Base-by-base conservation (phyloP, 768 basidiomycete species). In the Auricularia sp. region DNA sequence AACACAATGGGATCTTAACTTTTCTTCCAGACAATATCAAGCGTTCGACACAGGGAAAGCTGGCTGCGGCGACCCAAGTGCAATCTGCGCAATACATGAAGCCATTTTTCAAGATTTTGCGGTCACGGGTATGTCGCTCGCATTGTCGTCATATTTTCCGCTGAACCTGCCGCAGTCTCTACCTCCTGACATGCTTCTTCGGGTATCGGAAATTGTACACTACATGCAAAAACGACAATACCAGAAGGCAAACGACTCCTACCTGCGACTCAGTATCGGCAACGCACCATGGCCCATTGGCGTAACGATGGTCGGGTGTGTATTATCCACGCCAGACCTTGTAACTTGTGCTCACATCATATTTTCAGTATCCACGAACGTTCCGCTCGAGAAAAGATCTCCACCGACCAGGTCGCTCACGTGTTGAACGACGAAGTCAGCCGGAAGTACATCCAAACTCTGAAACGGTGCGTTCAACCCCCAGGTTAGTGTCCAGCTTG, bases 201-300 rank as follows among this genome's bases (percentile, higher is more conserved):
- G 89, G 54, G 89, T 94, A 66, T 88, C 93, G 14, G 95, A 99
- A 75, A 95, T 99, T 63, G 90, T 98, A 6, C 90, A 98, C 72
- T 78, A 94, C 76, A 96, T 97, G 94, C 97, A 99, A 74, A 89
- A 85, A 68, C 88, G 97, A 35, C 87, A 95, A 74, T 99, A 99
- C 70, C 94, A 98, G 74, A 84, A 81, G 64, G 96, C 97, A 2
- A 99, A 98, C 71, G 97, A 99, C 73, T 89, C 95, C 0, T 99
- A 99, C 74, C 85, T 99, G 29, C 89, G 97, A 6, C 79, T 99
- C 45, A 94, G 92, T 4, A 99, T 99, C 68, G 97, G 97, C 39
- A 99, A 97, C 71, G 96, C 97, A 0, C 95, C 97, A 2, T 99
- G 97, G 97, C 97, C 97, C 1, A 99, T 99, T 71, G 97, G 97